A percentile compares a stretch with the other conserved stretches of the same genome.
These are phyloP conservation scores for Rubia peregrina DNA, from an alignment of 305 asterid species.

Conservation along the genomic window DNA sequence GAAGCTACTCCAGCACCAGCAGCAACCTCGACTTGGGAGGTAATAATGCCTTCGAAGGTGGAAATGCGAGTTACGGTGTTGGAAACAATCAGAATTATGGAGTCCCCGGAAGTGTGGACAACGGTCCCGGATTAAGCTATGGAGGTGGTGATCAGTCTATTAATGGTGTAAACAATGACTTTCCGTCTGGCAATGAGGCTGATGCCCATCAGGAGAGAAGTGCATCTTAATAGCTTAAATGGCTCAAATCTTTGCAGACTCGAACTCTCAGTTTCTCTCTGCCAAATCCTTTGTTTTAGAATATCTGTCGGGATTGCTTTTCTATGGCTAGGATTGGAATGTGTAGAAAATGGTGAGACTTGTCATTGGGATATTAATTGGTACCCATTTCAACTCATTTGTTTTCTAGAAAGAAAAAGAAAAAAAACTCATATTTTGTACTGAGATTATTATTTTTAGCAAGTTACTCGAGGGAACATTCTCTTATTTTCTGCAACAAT, in stretches of 20 bases:
- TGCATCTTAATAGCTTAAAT: constrained; percentile 13
- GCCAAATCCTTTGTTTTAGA: not conserved
- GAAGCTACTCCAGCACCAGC: constrained; percentile 10
- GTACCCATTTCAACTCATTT: not conserved
- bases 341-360: not conserved
- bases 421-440: not conserved
- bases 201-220: constrained; percentile 29
- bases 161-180: constrained; percentile 9
- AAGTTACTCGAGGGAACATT: not conserved
- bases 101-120: constrained; percentile 23
- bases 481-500: not conserved
- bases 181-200: constrained; percentile 17
- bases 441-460: not conserved
- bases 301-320: not conserved
- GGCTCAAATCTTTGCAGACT: not conserved
- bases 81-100: constrained; percentile 21
- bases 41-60: not conserved
- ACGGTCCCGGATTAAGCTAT: constrained; percentile 10
- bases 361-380: not conserved
- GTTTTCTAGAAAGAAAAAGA: not conserved
- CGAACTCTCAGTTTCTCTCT: not conserved
- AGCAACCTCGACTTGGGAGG: constrained; percentile 18
- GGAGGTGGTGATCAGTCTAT: constrained; percentile 20
- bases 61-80: not conserved
- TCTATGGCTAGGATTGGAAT: not conserved